These are phyloP conservation scores for Zalaria sp. DNA, from an alignment of 2,329 filamentous ascomycete genomes.

Conservation along the genomic window DNA sequence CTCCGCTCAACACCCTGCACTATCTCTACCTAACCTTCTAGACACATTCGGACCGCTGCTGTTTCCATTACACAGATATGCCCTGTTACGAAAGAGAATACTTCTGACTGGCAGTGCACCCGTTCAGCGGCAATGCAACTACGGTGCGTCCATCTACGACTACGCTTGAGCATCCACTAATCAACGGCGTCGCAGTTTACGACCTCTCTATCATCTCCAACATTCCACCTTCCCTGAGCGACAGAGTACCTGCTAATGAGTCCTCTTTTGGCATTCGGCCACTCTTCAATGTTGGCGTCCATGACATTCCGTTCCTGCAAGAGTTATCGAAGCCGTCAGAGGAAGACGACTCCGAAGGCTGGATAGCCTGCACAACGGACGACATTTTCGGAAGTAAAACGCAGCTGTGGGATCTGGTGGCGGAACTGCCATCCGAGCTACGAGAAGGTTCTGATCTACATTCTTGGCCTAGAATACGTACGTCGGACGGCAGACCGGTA, in stretches of 20 bases:
- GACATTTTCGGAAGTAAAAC: slow-evolving; percentile 80
- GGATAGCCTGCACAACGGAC: slow-evolving; percentile 93
- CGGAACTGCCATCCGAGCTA: slow-evolving; percentile 60
- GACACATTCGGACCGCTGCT: slow-evolving; percentile 80
- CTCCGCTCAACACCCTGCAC: slow-evolving; percentile 70
- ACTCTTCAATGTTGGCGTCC: slow-evolving; percentile 85
- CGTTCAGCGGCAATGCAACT: slow-evolving; percentile 74
- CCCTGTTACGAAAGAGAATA: slow-evolving; percentile 74
- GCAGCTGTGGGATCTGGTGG: slow-evolving; percentile 75
- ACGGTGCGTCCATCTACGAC: slow-evolving; percentile 44
- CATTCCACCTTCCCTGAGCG: slow-evolving; percentile 59
- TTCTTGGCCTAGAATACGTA: slow-evolving; percentile 62
- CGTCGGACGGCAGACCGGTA: slow-evolving; percentile 45
- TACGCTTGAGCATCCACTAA: neutral
- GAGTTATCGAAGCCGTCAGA: slow-evolving; percentile 40
- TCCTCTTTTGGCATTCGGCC: slow-evolving; percentile 55
- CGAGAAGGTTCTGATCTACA: slow-evolving; percentile 14
- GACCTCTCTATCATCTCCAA: slow-evolving; percentile 86
- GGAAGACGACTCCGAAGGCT: slow-evolving; percentile 37
- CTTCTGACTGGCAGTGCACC: slow-evolving; percentile 76
- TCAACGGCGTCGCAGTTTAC: slow-evolving; percentile 51
- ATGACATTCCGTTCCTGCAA: slow-evolving; percentile 73
- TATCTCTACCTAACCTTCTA: slow-evolving; percentile 63
- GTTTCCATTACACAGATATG: slow-evolving; percentile 80
- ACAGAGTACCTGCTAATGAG: slow-evolving; percentile 46